Evolutionary conservation across 331 rosid genomes (phyloP).

Genomic region (Quercus lobata): DNA sequence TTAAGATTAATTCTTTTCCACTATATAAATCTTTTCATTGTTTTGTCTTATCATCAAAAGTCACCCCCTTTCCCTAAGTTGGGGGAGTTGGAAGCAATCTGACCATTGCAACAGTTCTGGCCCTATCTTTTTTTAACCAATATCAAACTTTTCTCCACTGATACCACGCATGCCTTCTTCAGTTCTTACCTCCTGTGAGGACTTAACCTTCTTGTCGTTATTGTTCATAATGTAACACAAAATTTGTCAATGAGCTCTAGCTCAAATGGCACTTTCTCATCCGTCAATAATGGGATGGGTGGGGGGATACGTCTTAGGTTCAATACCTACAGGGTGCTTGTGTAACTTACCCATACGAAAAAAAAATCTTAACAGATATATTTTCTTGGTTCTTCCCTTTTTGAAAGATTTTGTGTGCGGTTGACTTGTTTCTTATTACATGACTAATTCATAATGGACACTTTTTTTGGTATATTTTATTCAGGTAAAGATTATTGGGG

Average conservation of each 20-base stretch:
- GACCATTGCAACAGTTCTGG: background rate
- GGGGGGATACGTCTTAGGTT: no score
- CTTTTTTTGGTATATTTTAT: conserved; percentile 7
- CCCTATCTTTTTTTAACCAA: background rate
- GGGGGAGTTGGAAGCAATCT: background rate
- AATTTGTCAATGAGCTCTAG: background rate
- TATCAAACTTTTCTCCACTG: background rate
- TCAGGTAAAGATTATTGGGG: conserved; percentile 93
- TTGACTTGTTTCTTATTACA: background rate
- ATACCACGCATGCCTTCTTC: background rate
- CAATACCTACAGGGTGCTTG: no score
- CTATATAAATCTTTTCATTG: no score
- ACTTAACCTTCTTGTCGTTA: background rate
- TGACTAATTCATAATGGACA: background rate
- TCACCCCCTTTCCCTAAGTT: background rate
- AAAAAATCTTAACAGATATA: background rate
- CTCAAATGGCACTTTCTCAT: no score
- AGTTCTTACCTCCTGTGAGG: background rate
- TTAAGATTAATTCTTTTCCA: no score
- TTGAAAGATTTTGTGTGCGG: background rate
- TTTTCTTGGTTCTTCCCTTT: background rate
- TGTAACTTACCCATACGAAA: no score
- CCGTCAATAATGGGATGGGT: no score
- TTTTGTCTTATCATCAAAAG: no score
- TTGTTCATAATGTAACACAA: background rate